These are phyloP conservation scores for Carex arenaria DNA, from an alignment of 202 grass and related monocot genomes.

Conservation along the genomic window DNA sequence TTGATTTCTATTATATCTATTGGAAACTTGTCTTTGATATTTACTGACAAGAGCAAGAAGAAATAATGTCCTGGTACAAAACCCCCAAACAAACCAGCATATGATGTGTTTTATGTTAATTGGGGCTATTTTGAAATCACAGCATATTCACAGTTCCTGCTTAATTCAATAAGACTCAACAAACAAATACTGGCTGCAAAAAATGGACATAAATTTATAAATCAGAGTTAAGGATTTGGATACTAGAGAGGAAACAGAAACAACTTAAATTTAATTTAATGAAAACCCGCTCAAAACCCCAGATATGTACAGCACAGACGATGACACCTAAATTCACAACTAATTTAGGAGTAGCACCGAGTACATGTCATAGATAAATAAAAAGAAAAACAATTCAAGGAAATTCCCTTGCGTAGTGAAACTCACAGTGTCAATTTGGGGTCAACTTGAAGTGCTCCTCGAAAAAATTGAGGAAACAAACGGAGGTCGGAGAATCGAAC, in stretches of 20 bases:
- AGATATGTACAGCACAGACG: background rate
- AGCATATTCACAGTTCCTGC: background rate
- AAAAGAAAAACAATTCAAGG: background rate
- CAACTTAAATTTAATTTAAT: background rate
- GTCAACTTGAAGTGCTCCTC: background rate
- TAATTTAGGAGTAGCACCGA: background rate
- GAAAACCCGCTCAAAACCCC: background rate
- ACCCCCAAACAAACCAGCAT: background rate
- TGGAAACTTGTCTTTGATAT: background rate
- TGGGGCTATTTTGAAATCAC: background rate
- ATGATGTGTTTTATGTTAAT: background rate
- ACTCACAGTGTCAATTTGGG: conserved; percentile 20
- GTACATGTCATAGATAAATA: background rate
- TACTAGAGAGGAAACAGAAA: background rate
- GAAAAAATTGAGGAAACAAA: background rate
- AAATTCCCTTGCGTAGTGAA: background rate
- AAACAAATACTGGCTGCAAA: background rate
- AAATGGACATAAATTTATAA: background rate
- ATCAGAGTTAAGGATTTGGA: background rate
- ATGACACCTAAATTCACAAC: background rate
- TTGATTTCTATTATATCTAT: background rate
- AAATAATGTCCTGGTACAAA: background rate
- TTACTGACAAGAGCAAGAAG: background rate
- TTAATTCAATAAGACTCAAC: background rate
- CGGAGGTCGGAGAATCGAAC: background rate